These are phyloP conservation scores for Hymenotorrendiella dingleyae DNA, from an alignment of 2,329 filamentous ascomycete genomes.

Conservation along the genomic window DNA sequence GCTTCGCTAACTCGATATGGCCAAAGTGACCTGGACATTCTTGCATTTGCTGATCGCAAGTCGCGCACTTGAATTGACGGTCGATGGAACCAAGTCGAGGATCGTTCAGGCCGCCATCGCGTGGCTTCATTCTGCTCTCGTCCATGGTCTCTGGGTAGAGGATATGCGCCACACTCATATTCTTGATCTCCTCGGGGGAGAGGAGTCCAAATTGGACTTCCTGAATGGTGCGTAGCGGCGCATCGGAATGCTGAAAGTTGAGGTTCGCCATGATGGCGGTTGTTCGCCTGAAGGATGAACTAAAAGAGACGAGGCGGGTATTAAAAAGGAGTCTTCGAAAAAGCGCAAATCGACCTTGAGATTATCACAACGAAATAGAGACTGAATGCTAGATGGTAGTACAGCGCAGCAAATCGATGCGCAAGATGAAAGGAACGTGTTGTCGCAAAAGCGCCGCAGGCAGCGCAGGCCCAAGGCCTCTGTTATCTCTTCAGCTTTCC, in stretches of 20 bases:
- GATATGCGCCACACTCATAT: slow-evolving; percentile 94
- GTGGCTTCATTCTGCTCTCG: slow-evolving; percentile 84
- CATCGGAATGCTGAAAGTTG: slow-evolving; percentile 84
- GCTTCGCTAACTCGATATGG: slow-evolving; percentile 94
- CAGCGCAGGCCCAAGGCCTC: slow-evolving; percentile 29
- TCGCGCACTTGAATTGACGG: slow-evolving; percentile 89
- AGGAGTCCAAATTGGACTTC: slow-evolving; percentile 99
- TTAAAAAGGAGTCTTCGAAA: slow-evolving; percentile 14
- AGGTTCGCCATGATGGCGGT: slow-evolving; percentile 76
- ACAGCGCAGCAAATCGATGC: slow-evolving; percentile 17
- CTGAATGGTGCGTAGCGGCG: slow-evolving; percentile 93
- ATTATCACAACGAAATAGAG: slow-evolving; percentile 8
- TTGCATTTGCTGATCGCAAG: slow-evolving; percentile 90
- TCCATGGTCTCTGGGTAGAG: slow-evolving; percentile 99
- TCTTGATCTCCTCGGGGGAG: slow-evolving; percentile 98
- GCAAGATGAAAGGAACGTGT: slow-evolving; percentile 20
- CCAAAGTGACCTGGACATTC: slow-evolving; percentile 98
- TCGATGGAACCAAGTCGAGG: slow-evolving; percentile 95
- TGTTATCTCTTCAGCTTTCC: slow-evolving; percentile 19
- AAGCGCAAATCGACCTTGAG: slow-evolving; percentile 22
- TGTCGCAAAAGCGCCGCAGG: slow-evolving; percentile 28
- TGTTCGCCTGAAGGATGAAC: slow-evolving; percentile 7
- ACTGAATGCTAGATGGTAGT: slow-evolving; percentile 10
- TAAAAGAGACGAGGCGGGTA: slow-evolving; percentile 11
- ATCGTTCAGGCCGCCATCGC: slow-evolving; percentile 89